Conservation (phyloP, 1,284 basidiomycete species). For the Sporisorium scitamineum region DNA sequence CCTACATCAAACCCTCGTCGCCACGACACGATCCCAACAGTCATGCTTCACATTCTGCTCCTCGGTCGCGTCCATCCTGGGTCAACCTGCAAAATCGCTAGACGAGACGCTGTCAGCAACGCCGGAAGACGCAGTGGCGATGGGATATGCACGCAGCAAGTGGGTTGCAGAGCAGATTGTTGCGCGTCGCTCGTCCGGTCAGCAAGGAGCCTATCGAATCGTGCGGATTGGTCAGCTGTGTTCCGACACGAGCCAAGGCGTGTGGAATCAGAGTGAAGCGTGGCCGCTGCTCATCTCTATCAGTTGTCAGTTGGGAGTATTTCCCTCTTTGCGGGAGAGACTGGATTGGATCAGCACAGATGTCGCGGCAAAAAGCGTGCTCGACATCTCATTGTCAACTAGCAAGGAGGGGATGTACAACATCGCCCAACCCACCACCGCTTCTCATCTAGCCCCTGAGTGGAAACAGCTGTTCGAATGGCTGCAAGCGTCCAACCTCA, state of each 20-base stretch:
- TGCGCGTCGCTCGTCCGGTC: constrained; percentile 20
- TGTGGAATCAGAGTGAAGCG: constrained; percentile 77
- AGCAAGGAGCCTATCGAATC: constrained; percentile 1
- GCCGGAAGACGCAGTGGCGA: constrained; percentile 22
- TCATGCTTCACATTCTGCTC: constrained; percentile 70
- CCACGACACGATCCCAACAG: constrained; percentile 69
- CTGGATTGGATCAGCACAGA: constrained; percentile 76
- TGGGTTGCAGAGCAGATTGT: constrained; percentile 77
- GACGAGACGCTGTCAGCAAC: constrained; percentile 7
- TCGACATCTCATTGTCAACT: constrained; percentile 71
- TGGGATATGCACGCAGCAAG: constrained; percentile 70
- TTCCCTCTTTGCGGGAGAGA: constrained; percentile 71
- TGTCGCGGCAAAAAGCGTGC: constrained; percentile 73
- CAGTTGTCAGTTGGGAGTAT: constrained; percentile 71
- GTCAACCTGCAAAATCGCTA: constrained; percentile 60
- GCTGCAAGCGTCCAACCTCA: constrained; percentile 76
- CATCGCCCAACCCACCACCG: constrained; percentile 28
- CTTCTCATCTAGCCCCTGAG: not conserved
- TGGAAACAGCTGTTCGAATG: constrained; percentile 75
- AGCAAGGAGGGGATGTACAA: constrained; percentile 8
- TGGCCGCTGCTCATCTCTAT: constrained; percentile 71
- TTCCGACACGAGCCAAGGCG: constrained; percentile 73
- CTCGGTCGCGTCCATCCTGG: constrained; percentile 74
- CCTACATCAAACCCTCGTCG: constrained; percentile 68
- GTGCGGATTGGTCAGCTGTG: constrained; percentile 73